phyloP scores from a whole-genome alignment of 2,329 filamentous ascomycete genomes.

The Fusarium domesticum region DNA sequence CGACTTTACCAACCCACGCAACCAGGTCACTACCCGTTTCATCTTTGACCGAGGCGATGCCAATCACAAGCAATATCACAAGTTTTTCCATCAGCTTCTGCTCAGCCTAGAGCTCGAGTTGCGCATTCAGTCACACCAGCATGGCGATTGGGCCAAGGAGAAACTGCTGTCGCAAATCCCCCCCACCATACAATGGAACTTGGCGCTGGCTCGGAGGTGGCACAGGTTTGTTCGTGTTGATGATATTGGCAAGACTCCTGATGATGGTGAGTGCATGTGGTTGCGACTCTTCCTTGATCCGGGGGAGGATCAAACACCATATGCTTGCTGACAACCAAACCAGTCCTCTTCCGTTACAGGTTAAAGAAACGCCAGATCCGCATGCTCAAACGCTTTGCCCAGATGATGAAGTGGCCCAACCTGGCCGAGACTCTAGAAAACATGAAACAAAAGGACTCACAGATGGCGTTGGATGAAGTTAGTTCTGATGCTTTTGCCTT shows the following conservation, averaged over 20 bases:
- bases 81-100: constrained; percentile 75
- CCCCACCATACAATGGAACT: constrained; percentile 67
- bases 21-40: constrained; percentile 72
- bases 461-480: constrained; percentile 56
- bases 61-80: constrained; percentile 57
- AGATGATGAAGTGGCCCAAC: constrained; percentile 76
- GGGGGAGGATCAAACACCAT: no score
- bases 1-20: constrained; percentile 66
- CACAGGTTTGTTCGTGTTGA: constrained; percentile 67
- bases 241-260: constrained; percentile 51
- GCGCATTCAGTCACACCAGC: constrained; percentile 61
- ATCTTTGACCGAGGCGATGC: constrained; percentile 60
- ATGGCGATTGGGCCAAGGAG: constrained; percentile 62
- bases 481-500: constrained; percentile 74
- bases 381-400: constrained; percentile 65
- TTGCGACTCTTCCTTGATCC: neutral
- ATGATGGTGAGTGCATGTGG: constrained; percentile 42
- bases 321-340: neutral
- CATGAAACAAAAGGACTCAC: constrained; percentile 57
- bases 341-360: constrained; percentile 62
- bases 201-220: constrained; percentile 73
- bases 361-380: constrained; percentile 66
- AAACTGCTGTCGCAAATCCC: constrained; percentile 64
- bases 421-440: constrained; percentile 61
- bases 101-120: constrained; percentile 69